Evolutionary conservation across 2,329 filamentous ascomycete genomes (phyloP).

Genomic region (Colletotrichum sansevieriae): DNA sequence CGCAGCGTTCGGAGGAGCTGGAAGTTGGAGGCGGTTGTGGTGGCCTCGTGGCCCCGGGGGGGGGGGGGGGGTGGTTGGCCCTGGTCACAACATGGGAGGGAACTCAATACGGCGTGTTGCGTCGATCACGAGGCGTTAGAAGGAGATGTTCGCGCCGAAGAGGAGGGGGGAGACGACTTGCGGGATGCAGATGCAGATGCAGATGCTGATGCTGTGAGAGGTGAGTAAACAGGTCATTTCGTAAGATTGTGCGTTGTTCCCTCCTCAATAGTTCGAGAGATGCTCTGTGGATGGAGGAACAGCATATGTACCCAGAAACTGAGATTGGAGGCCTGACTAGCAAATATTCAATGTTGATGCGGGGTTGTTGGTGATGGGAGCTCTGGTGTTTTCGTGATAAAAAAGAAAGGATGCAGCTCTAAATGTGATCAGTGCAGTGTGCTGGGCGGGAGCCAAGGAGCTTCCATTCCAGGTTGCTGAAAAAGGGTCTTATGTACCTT

Average conservation of each 20-base stretch:
- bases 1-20: slow-evolving; percentile 4
- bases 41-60: neutral
- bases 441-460: neutral
- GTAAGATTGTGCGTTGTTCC: neutral
- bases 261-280: neutral
- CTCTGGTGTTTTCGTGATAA: neutral
- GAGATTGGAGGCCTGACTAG: neutral
- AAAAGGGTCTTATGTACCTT: neutral
- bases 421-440: slow-evolving; percentile 1
- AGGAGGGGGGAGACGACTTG: neutral
- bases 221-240: slow-evolving; percentile 4
- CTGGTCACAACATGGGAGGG: slow-evolving; percentile 1
- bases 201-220: slow-evolving; percentile 12
- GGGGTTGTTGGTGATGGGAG: slow-evolving; percentile 7
- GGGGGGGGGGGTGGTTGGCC: slow-evolving; percentile 6
- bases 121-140: slow-evolving; percentile 13
- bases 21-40: neutral
- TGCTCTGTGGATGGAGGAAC: neutral
- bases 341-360: neutral
- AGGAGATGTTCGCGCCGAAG: neutral
- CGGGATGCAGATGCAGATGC: slow-evolving; percentile 14
- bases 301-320: neutral
- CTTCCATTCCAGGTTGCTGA: neutral
- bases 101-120: slow-evolving; percentile 10
- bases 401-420: too few species aligned